phyloP scores from a whole-genome alignment of 73 alveolate species.

The Paramecium octaurelia region DNA sequence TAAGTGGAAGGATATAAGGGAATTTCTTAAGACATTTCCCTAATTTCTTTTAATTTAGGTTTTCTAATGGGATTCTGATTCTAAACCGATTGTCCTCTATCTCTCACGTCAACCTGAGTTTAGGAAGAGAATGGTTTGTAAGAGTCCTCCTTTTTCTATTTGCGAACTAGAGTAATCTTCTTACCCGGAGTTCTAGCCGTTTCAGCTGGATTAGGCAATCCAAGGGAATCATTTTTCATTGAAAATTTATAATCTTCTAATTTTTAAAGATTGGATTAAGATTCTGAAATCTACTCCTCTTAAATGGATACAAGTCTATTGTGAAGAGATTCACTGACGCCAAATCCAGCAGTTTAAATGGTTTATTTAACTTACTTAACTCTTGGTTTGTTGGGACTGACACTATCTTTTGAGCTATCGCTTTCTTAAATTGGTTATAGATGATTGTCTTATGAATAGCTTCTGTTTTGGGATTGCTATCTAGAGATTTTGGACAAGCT shows the following conservation, averaged over 20 bases:
- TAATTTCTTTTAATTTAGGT: not conserved
- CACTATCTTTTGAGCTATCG: not conserved
- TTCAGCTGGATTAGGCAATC: not conserved
- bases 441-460: not conserved
- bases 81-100: not conserved
- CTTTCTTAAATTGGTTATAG: not conserved
- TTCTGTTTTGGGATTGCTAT: not conserved
- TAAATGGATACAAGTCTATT: not conserved
- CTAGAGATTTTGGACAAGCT: not conserved
- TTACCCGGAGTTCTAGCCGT: not conserved
- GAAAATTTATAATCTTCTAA: not conserved
- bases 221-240: not conserved
- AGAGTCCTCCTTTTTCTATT: not conserved
- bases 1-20: not conserved
- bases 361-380: not conserved
- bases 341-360: conserved; percentile 39
- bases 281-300: not conserved
- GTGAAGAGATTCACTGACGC: not conserved
- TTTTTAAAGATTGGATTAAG: not conserved
- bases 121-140: not conserved
- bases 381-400: not conserved
- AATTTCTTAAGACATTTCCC: not conserved
- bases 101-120: not conserved
- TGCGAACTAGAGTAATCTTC: not conserved
- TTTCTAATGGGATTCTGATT: not conserved